Evolutionary conservation across 2,329 filamentous ascomycete species (phyloP).

Genomic region (Bipolaris zeicola): DNA sequence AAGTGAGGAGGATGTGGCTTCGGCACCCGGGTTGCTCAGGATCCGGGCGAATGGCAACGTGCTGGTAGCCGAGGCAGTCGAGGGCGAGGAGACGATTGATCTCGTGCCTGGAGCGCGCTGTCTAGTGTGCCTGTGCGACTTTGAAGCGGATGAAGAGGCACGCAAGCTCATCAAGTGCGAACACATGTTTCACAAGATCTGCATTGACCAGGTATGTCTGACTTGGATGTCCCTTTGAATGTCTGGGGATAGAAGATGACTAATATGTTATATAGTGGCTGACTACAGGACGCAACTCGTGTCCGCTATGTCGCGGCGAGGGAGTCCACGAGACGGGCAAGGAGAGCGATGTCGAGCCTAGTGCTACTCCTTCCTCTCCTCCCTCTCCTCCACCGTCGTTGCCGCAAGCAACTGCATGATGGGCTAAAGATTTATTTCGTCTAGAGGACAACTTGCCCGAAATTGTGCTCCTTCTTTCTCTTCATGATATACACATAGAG

Average conservation of each 20-base stretch:
- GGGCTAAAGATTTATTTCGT: neutral
- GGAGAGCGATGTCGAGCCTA: conserved; percentile 21
- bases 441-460: too few relatives aligned
- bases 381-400: conserved; percentile 3
- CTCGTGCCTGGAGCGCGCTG: conserved; percentile 59
- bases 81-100: conserved; percentile 41
- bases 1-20: conserved; percentile 66
- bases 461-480: too few relatives aligned
- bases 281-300: conserved; percentile 69
- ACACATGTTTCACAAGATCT: conserved; percentile 70
- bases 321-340: conserved; percentile 59
- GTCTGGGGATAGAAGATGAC: neutral
- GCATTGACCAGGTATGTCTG: conserved; percentile 68
- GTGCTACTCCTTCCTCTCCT: neutral
- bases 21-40: conserved; percentile 64
- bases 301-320: conserved; percentile 65
- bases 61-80: conserved; percentile 56
- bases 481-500: too few relatives aligned
- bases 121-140: conserved; percentile 70
- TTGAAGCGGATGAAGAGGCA: conserved; percentile 65
- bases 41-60: conserved; percentile 52
- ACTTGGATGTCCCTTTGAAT: neutral
- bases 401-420: conserved; percentile 17
- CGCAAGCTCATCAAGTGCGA: conserved; percentile 66
- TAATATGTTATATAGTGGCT: conserved; percentile 63